Percentiles rank a stretch among this genome's conserved stretches.
phyloP scores from a whole-genome alignment of 495 filamentous ascomycete species.

The Chaetomium tenue region DNA sequence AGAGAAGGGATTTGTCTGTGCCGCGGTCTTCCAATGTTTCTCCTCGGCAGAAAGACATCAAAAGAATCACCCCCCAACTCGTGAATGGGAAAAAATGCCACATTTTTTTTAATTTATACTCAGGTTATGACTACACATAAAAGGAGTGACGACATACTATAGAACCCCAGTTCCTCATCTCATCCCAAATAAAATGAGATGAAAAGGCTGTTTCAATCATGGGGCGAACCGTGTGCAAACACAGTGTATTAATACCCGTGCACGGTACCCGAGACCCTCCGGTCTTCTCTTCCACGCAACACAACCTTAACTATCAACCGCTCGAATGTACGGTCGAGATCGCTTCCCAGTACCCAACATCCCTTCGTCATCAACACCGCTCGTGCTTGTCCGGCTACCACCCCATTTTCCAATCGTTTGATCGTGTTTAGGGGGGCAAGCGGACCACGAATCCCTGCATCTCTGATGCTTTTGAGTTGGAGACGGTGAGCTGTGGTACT shows the following conservation, averaged over 20 bases:
- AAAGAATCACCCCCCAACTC: too few species aligned
- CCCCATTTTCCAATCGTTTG: constrained; percentile 2
- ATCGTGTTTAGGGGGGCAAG: constrained; percentile 6
- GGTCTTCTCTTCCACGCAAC: neutral
- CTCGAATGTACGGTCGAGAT: neutral
- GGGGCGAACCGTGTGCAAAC: neutral
- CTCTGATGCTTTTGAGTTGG: neutral
- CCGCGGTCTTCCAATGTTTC: too few species aligned
- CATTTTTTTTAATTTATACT: too few species aligned
- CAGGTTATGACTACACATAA: too few species aligned
- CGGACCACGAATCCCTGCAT: neutral
- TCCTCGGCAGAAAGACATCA: too few species aligned
- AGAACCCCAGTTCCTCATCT: neutral
- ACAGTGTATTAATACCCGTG: neutral
- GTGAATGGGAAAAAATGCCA: too few species aligned
- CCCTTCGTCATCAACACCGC: neutral
- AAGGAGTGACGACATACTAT: too few species aligned
- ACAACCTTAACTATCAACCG: neutral
- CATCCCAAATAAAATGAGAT: neutral
- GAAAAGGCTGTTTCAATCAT: neutral
- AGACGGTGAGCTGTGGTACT: constrained; percentile 5
- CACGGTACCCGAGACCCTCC: neutral
- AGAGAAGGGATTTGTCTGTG: too few species aligned
- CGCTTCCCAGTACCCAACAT: neutral
- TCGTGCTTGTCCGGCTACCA: constrained; percentile 4